phyloP scores from a whole-genome alignment of 805 yeast genomes.

The Saccharomyces mikatae region DNA sequence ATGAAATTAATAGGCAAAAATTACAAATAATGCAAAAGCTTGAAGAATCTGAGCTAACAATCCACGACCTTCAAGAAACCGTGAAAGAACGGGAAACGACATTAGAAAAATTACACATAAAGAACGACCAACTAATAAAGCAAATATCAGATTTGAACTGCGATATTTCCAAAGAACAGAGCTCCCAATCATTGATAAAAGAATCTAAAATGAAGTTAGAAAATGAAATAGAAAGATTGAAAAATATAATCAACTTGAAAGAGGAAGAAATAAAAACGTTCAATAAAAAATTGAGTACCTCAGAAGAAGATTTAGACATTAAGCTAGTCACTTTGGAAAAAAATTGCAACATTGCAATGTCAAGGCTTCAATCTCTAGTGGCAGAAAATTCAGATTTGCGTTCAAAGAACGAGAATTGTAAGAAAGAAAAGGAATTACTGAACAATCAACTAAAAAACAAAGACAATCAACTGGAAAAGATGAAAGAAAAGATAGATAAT shows the following conservation, averaged over 20 bases:
- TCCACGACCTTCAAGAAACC: slow-evolving; percentile 11
- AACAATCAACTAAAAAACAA: slow-evolving; percentile 31
- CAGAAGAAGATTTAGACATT: slow-evolving; percentile 30
- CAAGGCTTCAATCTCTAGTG: slow-evolving; percentile 32
- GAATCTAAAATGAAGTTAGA: slow-evolving; percentile 5
- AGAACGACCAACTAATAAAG: slow-evolving; percentile 36
- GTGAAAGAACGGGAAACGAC: slow-evolving; percentile 28
- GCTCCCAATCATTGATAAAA: not conserved
- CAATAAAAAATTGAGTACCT: slow-evolving; percentile 24
- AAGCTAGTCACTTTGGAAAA: slow-evolving; percentile 31
- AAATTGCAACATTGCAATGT: slow-evolving; percentile 30
- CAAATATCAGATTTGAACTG: slow-evolving; percentile 46
- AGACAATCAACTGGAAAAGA: slow-evolving; percentile 29
- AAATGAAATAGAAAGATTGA: slow-evolving; percentile 9
- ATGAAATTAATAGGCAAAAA: slow-evolving; percentile 24
- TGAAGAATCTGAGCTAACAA: slow-evolving; percentile 14
- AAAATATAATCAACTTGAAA: slow-evolving; percentile 16
- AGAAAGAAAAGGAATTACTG: slow-evolving; percentile 32
- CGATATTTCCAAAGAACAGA: slow-evolving; percentile 1
- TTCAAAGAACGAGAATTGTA: slow-evolving; percentile 32
- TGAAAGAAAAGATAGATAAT: slow-evolving; percentile 21
- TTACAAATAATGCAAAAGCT: slow-evolving; percentile 18
- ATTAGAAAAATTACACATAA: not conserved
- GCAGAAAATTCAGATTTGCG: slow-evolving; percentile 40
- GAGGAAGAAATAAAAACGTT: slow-evolving; percentile 29